phyloP scores from a whole-genome alignment of 2,329 filamentous ascomycete species.

The Alternaria burnsii region DNA sequence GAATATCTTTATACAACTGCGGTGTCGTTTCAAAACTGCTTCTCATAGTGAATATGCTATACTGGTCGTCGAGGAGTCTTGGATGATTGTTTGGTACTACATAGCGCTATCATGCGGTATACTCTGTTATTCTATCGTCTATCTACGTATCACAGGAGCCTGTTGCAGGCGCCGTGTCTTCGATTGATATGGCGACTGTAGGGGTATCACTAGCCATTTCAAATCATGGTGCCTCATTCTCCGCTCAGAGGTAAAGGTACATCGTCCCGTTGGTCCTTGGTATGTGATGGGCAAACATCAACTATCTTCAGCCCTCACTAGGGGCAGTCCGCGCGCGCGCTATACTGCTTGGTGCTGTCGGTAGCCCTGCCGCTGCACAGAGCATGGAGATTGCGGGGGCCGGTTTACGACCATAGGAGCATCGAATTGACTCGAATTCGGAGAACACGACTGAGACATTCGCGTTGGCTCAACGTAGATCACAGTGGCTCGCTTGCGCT shows the following conservation, averaged over 20 bases:
- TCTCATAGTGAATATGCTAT: not conserved
- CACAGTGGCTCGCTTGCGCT: not conserved
- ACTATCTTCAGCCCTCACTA: not conserved
- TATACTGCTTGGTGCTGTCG: conserved; percentile 1
- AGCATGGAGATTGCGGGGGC: conserved; percentile 11
- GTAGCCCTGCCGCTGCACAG: conserved; percentile 6
- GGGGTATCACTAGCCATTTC: not conserved
- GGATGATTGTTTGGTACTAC: not conserved
- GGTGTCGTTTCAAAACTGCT: not conserved
- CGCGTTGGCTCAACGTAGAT: not conserved
- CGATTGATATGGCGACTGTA: no score
- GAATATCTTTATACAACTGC: not conserved
- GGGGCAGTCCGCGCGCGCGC: not conserved
- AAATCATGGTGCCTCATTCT: not conserved
- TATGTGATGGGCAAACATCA: not conserved
- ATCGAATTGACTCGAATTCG: not conserved
- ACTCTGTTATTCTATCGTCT: not conserved
- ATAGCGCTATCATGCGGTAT: not conserved
- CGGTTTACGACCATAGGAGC: not conserved
- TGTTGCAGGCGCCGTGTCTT: no score
- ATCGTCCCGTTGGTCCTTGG: conserved; percentile 7
- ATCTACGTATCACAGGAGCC: no score
- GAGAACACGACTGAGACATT: conserved; percentile 5
- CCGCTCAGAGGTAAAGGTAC: conserved; percentile 1
- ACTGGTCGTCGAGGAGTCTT: not conserved